These are phyloP conservation scores for Colletotrichum truncatum DNA, from an alignment of 2,329 filamentous ascomycete genomes.

Conservation along the genomic window DNA sequence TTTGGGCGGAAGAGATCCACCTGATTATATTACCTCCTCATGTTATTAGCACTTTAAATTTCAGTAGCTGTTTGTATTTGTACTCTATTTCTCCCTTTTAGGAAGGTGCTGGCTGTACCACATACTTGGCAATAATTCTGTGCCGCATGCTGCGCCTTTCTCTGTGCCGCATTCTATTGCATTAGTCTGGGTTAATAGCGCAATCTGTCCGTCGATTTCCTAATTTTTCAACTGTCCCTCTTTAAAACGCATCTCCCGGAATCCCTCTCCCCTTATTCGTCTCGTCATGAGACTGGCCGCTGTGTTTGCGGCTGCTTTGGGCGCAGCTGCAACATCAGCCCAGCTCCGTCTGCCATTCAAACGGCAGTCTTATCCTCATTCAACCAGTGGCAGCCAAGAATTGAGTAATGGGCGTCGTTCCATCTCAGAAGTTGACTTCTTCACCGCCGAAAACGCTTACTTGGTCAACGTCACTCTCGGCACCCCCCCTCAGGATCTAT, in stretches of 20 bases:
- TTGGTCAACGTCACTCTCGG: conserved; percentile 25
- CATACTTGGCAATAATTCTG: too few relatives aligned
- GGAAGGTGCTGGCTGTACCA: conserved; percentile 4
- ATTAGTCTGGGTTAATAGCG: not conserved
- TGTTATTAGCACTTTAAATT: not conserved
- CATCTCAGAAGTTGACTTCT: not conserved
- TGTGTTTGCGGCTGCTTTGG: not conserved
- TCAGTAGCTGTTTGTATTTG: not conserved
- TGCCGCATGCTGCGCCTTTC: too few relatives aligned
- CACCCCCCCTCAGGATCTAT: conserved; percentile 19
- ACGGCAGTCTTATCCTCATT: not conserved
- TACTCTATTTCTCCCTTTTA: conserved; percentile 5
- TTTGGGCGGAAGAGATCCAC: not conserved
- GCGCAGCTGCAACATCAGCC: not conserved
- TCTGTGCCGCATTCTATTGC: not conserved
- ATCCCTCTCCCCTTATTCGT: not conserved
- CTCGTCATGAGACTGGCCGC: conserved; percentile 6
- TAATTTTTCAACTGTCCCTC: not conserved
- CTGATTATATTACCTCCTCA: conserved; percentile 15
- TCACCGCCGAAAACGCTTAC: not conserved
- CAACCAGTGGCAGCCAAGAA: not conserved
- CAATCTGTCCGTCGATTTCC: not conserved
- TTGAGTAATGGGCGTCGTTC: not conserved
- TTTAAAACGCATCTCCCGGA: not conserved
- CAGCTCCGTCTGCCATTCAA: conserved; percentile 11